A percentile compares a stretch with the other conserved stretches of the same genome.
phyloP scores from a whole-genome alignment of 768 basidiomycete species.

The Baorangia bicolor region DNA sequence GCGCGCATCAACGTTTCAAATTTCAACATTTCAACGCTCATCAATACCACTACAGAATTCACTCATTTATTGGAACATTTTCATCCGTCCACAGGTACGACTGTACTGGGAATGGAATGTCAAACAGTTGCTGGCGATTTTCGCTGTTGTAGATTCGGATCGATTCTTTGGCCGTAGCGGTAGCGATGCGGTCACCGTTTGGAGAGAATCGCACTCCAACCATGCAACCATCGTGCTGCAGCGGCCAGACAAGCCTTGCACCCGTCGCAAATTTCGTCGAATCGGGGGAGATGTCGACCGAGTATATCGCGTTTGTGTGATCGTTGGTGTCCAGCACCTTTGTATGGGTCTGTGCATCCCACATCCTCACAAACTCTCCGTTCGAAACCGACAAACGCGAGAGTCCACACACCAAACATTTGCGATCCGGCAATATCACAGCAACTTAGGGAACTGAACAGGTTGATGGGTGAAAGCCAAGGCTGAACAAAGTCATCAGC shows the following conservation, averaged over 20 bases:
- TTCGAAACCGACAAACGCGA: neutral
- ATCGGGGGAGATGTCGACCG: neutral
- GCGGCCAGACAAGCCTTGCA: neutral
- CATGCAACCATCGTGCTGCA: neutral
- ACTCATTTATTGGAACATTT: too few relatives aligned
- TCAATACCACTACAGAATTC: too few relatives aligned
- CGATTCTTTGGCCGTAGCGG: neutral
- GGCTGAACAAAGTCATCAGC: too few relatives aligned
- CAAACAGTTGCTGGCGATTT: neutral
- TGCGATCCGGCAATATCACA: neutral
- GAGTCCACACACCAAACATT: neutral
- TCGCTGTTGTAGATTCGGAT: constrained; percentile 5
- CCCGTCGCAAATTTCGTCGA: neutral
- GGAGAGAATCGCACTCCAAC: constrained; percentile 1
- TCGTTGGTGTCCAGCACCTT: neutral
- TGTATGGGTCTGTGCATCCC: neutral
- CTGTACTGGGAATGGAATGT: constrained; percentile 4
- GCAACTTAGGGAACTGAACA: too few relatives aligned
- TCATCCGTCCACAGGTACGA: too few relatives aligned
- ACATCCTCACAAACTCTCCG: neutral
- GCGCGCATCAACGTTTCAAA: too few relatives aligned
- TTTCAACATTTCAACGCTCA: too few relatives aligned
- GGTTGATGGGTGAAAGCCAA: too few relatives aligned
- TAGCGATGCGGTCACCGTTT: constrained; percentile 3
- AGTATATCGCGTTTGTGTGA: neutral